Evolutionary conservation across 495 filamentous ascomycete genomes (phyloP).

Genomic region (Sordaria brevicollis): DNA sequence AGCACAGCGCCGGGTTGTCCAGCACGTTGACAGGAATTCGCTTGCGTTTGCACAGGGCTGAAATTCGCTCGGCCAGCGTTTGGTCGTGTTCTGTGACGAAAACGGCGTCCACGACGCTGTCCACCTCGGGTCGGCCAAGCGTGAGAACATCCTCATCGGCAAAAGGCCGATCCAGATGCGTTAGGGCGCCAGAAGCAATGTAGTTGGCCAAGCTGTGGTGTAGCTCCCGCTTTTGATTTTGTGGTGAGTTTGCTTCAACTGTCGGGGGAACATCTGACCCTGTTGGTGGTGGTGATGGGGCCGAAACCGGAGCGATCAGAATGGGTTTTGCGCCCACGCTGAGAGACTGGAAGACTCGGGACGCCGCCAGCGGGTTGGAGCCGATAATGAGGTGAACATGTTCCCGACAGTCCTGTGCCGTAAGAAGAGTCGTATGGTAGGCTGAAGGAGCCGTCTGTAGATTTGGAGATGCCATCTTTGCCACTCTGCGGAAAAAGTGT

Average conservation of each 20-base stretch:
- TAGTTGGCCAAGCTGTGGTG: slow-evolving; percentile 66
- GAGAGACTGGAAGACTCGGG: slow-evolving; percentile 69
- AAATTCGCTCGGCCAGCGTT: slow-evolving; percentile 52
- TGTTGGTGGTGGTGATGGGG: neutral
- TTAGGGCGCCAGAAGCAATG: slow-evolving; percentile 59
- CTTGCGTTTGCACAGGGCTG: slow-evolving; percentile 61
- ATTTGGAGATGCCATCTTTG: slow-evolving; percentile 4
- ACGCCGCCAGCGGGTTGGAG: slow-evolving; percentile 73
- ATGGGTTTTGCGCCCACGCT: slow-evolving; percentile 80
- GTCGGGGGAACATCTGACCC: slow-evolving; percentile 12
- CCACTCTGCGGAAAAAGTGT: neutral
- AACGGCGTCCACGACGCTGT: slow-evolving; percentile 74
- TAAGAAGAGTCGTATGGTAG: slow-evolving; percentile 52
- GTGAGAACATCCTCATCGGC: slow-evolving; percentile 62
- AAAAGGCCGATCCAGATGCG: slow-evolving; percentile 64
- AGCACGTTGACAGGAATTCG: slow-evolving; percentile 89
- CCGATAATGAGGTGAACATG: slow-evolving; percentile 85
- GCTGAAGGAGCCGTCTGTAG: neutral
- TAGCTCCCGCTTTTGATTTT: slow-evolving; percentile 14
- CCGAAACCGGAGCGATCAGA: slow-evolving; percentile 54
- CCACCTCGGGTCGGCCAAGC: slow-evolving; percentile 71
- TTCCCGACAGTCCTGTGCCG: slow-evolving; percentile 60
- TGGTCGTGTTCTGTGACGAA: slow-evolving; percentile 63
- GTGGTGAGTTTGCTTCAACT: slow-evolving; percentile 26
- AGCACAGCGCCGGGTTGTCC: slow-evolving; percentile 79